These are phyloP conservation scores for Aureobasidium leucospermi DNA, from an alignment of 2,329 filamentous ascomycete genomes.

Conservation along the genomic window DNA sequence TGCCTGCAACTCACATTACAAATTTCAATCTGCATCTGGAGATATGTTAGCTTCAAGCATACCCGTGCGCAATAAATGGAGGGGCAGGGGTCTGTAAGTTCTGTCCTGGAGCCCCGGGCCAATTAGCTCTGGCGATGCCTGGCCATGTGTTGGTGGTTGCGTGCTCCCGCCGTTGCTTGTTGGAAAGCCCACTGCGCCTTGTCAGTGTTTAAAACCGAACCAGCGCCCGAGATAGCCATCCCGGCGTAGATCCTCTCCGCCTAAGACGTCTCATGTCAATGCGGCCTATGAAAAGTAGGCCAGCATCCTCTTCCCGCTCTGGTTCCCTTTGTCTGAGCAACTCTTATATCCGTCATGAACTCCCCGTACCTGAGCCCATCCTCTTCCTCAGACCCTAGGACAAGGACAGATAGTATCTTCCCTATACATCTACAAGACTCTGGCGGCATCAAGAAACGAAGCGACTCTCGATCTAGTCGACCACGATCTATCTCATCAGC, in stretches of 20 bases:
- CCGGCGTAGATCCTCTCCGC: constrained; percentile 12
- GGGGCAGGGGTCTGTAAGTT: constrained; percentile 14
- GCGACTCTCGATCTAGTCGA: constrained; percentile 20
- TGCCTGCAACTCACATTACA: neutral
- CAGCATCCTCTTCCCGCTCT: constrained; percentile 20
- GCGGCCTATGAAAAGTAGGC: constrained; percentile 21
- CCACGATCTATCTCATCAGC: constrained; percentile 24
- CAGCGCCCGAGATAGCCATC: constrained; percentile 10
- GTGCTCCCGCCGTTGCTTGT: constrained; percentile 15
- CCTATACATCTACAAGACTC: constrained; percentile 21
- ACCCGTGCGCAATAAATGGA: constrained; percentile 12
- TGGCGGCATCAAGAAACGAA: constrained; percentile 25
- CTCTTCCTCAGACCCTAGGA: constrained; percentile 16
- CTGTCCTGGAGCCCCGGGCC: constrained; percentile 9
- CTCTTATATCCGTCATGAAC: constrained; percentile 23
- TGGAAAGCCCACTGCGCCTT: constrained; percentile 15
- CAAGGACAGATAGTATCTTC: constrained; percentile 23
- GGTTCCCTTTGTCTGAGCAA: constrained; percentile 1
- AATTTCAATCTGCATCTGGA: constrained; percentile 8
- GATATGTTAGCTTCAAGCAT: constrained; percentile 8
- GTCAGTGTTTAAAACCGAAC: constrained; percentile 13
- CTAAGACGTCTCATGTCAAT: constrained; percentile 11
- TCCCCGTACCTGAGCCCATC: constrained; percentile 25
- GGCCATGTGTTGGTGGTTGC: constrained; percentile 13
- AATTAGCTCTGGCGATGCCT: constrained; percentile 9